phyloP scores from a whole-genome alignment of 331 rosid genomes.

The Acacia concinna region DNA sequence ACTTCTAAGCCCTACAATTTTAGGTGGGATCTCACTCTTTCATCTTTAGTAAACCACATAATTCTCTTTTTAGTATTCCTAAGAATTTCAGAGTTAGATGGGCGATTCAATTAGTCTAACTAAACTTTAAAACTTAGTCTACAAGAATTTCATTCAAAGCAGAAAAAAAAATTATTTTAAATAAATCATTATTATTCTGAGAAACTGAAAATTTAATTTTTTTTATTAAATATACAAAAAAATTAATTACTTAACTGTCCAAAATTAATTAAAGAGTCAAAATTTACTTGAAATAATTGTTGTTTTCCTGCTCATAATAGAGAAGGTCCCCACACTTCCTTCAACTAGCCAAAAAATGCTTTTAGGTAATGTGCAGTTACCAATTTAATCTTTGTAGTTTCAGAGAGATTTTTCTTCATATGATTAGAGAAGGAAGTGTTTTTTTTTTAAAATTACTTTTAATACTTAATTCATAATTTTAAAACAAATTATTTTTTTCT shows the following conservation, averaged over 20 bases:
- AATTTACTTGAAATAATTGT: not conserved
- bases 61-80: not conserved
- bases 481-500: not conserved
- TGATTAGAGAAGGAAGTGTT: not conserved
- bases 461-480: not conserved
- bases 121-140: not conserved
- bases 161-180: not conserved
- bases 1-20: slow-evolving; percentile 53
- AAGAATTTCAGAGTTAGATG: not conserved
- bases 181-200: not conserved
- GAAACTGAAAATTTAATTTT: not conserved
- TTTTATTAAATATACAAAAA: not conserved
- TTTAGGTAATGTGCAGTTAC: not conserved
- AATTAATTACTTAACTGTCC: not conserved
- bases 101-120: not conserved
- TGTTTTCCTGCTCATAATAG: not conserved
- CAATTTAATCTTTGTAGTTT: not conserved
- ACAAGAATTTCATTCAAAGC: not conserved
- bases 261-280: not conserved
- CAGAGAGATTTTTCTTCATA: not conserved
- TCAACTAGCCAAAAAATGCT: not conserved
- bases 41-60: not conserved
- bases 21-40: slow-evolving; percentile 34
- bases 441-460: not conserved
- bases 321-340: not conserved